phyloP scores from a whole-genome alignment of 495 filamentous ascomycete species.

The Penicillium ochrochloron region DNA sequence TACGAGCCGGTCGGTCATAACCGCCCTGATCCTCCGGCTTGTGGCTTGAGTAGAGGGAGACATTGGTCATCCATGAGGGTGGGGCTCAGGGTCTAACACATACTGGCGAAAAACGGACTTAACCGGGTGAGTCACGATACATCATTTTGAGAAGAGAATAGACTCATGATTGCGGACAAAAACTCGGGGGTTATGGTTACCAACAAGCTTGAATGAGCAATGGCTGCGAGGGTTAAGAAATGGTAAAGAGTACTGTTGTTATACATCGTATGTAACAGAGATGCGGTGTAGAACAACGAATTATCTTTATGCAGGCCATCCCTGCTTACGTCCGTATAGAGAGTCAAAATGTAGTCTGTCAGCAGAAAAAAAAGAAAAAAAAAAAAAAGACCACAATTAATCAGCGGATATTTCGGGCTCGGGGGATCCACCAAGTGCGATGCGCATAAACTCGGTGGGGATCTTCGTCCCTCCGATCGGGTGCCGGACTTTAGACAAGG shows the following conservation, averaged over 20 bases:
- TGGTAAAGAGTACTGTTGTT: neutral
- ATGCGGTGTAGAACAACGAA: slow-evolving; percentile 4
- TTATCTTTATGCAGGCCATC: neutral
- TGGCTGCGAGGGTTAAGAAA: neutral
- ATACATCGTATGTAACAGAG: neutral
- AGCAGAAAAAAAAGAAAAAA: neutral
- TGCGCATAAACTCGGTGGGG: slow-evolving; percentile 14
- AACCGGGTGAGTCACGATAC: slow-evolving; percentile 5
- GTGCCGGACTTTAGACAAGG: slow-evolving; percentile 11
- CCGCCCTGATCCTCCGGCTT: neutral
- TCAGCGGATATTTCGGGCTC: slow-evolving; percentile 14
- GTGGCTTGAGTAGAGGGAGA: neutral
- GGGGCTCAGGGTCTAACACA: slow-evolving; percentile 1
- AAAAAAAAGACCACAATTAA: slow-evolving; percentile 2
- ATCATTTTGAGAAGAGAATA: neutral
- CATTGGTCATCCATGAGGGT: slow-evolving; percentile 4
- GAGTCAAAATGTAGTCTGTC: neutral
- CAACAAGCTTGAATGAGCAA: neutral
- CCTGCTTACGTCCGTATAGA: neutral
- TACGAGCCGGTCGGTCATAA: slow-evolving; percentile 12
- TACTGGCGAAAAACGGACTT: slow-evolving; percentile 11
- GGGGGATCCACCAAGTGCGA: slow-evolving; percentile 13
- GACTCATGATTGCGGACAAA: neutral
- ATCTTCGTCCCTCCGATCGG: slow-evolving; percentile 19
- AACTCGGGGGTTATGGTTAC: neutral